Conservation (phyloP, 495 filamentous ascomycete genomes). For the Penicillium egyptiacum region DNA sequence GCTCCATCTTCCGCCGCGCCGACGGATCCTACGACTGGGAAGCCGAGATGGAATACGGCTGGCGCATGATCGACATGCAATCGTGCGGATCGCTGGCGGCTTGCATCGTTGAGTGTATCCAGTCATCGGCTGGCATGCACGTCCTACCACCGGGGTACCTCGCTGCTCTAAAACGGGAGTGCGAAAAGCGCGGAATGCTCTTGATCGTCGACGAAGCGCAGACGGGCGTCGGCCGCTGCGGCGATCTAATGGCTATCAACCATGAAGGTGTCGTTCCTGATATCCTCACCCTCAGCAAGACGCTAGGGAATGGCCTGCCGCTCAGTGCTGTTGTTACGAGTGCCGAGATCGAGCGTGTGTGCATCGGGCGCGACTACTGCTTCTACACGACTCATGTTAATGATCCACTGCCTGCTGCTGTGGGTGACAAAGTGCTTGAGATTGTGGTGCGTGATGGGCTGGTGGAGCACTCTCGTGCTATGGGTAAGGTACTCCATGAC, state of each 20-base stretch:
- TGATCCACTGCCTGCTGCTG: slow-evolving; percentile 19
- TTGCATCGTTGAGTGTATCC: slow-evolving; percentile 54
- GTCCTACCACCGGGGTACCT: slow-evolving; percentile 49
- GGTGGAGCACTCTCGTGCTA: slow-evolving; percentile 14
- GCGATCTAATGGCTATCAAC: slow-evolving; percentile 52
- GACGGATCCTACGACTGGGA: slow-evolving; percentile 59
- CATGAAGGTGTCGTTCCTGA: slow-evolving; percentile 51
- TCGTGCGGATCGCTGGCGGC: slow-evolving; percentile 56
- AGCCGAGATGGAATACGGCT: slow-evolving; percentile 54
- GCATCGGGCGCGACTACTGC: slow-evolving; percentile 13
- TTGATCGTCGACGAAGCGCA: slow-evolving; percentile 58
- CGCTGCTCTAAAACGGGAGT: slow-evolving; percentile 44
- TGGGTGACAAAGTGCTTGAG: slow-evolving; percentile 17
- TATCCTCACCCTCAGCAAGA: slow-evolving; percentile 25
- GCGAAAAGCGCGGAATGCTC: slow-evolving; percentile 51
- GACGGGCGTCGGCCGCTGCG: slow-evolving; percentile 52
- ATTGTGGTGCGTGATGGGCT: slow-evolving; percentile 16
- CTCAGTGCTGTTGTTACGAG: slow-evolving; percentile 15
- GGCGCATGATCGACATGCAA: slow-evolving; percentile 50
- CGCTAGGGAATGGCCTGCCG: slow-evolving; percentile 15
- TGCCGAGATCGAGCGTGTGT: slow-evolving; percentile 12
- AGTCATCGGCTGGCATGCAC: slow-evolving; percentile 51
- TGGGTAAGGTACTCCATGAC: slow-evolving; percentile 13
- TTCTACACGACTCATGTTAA: slow-evolving; percentile 18
- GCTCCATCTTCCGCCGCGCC: slow-evolving; percentile 48